Evolutionary conservation across 2,329 filamentous ascomycete species (phyloP), one percentile per base, ranked within the genome.

Genomic region (Nectriaceae sp.): DNA sequence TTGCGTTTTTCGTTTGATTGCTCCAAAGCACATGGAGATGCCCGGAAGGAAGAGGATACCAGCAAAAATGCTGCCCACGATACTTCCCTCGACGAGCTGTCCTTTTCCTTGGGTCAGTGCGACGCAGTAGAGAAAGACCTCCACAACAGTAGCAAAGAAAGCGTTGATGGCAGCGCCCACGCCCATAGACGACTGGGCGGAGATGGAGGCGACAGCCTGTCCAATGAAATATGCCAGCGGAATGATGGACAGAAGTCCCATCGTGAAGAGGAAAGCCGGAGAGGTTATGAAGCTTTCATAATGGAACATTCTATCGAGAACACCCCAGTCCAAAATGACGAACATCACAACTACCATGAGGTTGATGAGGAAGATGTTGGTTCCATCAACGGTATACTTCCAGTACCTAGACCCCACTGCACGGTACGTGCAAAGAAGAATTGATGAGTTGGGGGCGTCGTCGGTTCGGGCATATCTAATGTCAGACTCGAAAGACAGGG

Each of bases 281-380:
- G 89, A 85, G 0, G 93, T 96, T 57, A 97, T 70, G 67, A 85
- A 83, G 52, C 78, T 84, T 21, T 94, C 75, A 20, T 95, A 58
- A 18, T 87, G 81, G 29, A 97, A 71, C 4, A 83, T 71, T 15
- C 84, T 75, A 26, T 85, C 80, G 21, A 99, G 76, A 20, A 99
- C 77, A 50, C 85, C 85, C 78, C 93, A 97, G 75, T 99, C 94
- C 56, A 96, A 83, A 54, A 99, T 95, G 63, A 93, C 89, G 65
- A 99, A 97, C 20, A 89, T 75, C n/a, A 99, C 94, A 16, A 99
- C 83, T 11, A 84, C 88, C 74, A 97, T 90, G 48, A 99, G 81
- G 68, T 99, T 99, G 76, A 99, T 97, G 57, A 99, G 83, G 73
- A 99, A 97, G 65, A 99, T 96, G 72, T 99, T 99, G 52, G 94